These are phyloP conservation scores for Tolypocladium tropicale DNA, from an alignment of 2,329 filamentous ascomycete species.

Conservation along the genomic window DNA sequence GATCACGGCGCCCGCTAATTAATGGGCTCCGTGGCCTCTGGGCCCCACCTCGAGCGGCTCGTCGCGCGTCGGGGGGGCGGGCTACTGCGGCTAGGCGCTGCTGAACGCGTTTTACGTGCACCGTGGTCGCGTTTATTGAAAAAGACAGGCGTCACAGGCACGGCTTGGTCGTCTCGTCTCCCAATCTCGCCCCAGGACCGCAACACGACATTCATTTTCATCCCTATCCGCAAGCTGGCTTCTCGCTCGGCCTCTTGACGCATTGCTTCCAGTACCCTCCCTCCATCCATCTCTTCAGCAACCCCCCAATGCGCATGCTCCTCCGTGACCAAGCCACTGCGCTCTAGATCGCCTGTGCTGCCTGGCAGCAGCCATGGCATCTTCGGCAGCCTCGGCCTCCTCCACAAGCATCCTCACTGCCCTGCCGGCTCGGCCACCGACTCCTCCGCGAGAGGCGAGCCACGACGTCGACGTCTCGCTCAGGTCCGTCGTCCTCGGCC, in stretches of 20 bases:
- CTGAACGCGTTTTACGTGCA: constrained; percentile 5
- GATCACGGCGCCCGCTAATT: neutral
- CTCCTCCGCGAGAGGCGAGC: constrained; percentile 49
- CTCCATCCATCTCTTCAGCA: too few relatives aligned
- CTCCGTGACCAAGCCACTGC: constrained; percentile 7
- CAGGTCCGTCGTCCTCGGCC: constrained; percentile 23
- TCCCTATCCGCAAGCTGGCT: neutral
- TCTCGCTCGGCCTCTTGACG: neutral
- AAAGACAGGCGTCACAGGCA: neutral
- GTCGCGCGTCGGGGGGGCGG: neutral
- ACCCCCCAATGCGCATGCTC: constrained; percentile 1
- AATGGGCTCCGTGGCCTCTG: neutral
- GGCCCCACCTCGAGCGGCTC: neutral
- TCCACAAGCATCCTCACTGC: constrained; percentile 33
- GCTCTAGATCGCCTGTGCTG: constrained; percentile 29
- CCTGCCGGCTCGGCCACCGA: constrained; percentile 52
- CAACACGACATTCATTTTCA: neutral
- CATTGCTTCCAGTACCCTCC: neutral
- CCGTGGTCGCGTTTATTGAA: constrained; percentile 6
- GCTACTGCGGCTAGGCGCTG: neutral
- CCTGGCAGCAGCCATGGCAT: constrained; percentile 29
- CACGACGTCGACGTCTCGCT: constrained; percentile 24
- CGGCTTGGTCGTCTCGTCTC: neutral
- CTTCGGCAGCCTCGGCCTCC: constrained; percentile 25
- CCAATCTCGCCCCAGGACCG: neutral